Percentiles rank a stretch among this genome's conserved stretches.
Evolutionary conservation across 805 yeast genomes (phyloP).

Genomic region (Saccharomycopsis vini): DNA sequence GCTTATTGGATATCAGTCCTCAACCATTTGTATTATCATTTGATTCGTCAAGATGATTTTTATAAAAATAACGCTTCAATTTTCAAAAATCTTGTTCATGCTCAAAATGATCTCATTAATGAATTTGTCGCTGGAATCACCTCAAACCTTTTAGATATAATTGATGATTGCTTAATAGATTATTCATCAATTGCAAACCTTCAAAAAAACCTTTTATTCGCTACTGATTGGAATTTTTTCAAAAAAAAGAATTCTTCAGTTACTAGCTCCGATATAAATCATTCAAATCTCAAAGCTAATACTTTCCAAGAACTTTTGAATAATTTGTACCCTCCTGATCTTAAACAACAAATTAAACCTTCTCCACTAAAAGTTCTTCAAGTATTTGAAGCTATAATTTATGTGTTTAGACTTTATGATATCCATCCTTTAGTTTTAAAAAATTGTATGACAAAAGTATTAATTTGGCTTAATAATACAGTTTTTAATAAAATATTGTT

Average conservation of each 20-base stretch:
- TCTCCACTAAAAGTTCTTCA: conserved; percentile 83
- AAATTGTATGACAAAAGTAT: conserved; percentile 63
- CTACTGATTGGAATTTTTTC: conserved; percentile 60
- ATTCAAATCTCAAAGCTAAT: conserved; percentile 29
- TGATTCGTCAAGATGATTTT: conserved; percentile 47
- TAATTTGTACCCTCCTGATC: conserved; percentile 79
- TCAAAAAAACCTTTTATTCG: conserved; percentile 51
- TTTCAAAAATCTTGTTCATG: conserved; percentile 48
- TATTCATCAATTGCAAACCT: conserved; percentile 80
- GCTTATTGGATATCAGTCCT: conserved; percentile 86
- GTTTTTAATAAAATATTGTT: conserved; percentile 66
- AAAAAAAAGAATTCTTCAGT: conserved; percentile 24
- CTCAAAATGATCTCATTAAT: conserved; percentile 53
- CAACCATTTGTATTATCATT: conserved; percentile 68
- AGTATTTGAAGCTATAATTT: conserved; percentile 78
- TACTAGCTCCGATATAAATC: too few relatives aligned
- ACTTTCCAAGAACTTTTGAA: conserved; percentile 57
- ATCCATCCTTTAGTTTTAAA: conserved; percentile 71
- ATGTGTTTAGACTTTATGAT: conserved; percentile 73
- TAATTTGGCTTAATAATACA: conserved; percentile 66
- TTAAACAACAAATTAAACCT: conserved; percentile 71
- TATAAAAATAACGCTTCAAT: conserved; percentile 46
- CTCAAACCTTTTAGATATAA: conserved; percentile 43
- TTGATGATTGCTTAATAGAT: conserved; percentile 63
- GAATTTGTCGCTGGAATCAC: conserved; percentile 60